Evolutionary conservation across 176 grass and related monocot genomes (phyloP), one percentile per base, ranked within the genome.

Genomic region (Rhynchospora pubera): DNA sequence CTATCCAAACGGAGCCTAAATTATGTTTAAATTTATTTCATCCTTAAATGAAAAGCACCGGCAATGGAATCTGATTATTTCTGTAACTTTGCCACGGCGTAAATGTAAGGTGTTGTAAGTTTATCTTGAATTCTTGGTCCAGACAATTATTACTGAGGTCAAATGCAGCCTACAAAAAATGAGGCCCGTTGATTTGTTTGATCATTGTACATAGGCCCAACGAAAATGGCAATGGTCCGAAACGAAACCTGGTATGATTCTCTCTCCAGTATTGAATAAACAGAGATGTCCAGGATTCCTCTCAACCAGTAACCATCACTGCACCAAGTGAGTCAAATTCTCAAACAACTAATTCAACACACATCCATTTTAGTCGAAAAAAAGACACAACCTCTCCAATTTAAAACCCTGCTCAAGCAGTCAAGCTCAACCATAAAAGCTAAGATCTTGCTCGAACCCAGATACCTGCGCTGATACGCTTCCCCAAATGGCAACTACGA

Each of bases 401-500:
- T 15, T 21, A 7, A 21, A 79, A 61, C 77, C 68, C 45, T 79
- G 42, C 56, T 45, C 51, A 10, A n/a, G n/a, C n/a, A n/a, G n/a
- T n/a, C n/a, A n/a, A 28, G 26, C 26, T 28, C 51, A 10, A 21
- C 55, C 53, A 80, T 60, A 82, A 42, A 82, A 82, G 32, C 62
- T 76, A 55, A 75, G 22, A 53, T 52, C 71, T 19, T 22, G 43
- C 78, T 42, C 22, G 34, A 80, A 80, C 57, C 55, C 24, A 60
- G 19, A 79, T 3, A 51, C 18, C 53, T 30, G 65, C 24, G 65
- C 30, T 46, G 32, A 80, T 22, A 79, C 32, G 77, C 77, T 12
- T 81, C 79, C 46, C 45, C 79, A 39, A n/a, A 32, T 80, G 45
- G 77, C 85, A n/a, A 65, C 80, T 1, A 51, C 80, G 7, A 62